Evolutionary conservation across 768 basidiomycete species (phyloP), one percentile per base, ranked within the genome.

Genomic region (Xerocomus spinulosus): DNA sequence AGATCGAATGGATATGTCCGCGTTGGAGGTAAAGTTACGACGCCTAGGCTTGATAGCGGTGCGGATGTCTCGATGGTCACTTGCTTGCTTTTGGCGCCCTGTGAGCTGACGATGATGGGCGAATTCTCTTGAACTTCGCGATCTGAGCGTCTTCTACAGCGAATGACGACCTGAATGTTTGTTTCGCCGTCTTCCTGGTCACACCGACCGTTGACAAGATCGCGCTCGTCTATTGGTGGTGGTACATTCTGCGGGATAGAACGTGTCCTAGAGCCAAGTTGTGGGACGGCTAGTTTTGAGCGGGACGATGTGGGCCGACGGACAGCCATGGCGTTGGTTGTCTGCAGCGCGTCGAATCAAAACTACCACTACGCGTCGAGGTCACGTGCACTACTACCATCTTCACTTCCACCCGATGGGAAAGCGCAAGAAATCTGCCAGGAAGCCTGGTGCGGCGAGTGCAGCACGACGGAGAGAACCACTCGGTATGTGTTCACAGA

Each of bases 1-100:
- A 87, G 73, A 68, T 97, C 94, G 66, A 96, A 99, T 4, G 89
- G 85, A 67, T 97, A 99, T 2, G 90, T 95, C 43, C 87, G 74
- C 3, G 83, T 80, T 10, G 86, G 86, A 20, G 89, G 78, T n/a
- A 83, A 71, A 5, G 81, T 82, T 12, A 87, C 74, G 36, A 90
- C 58, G n/a, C 88, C 88, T 6, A 92, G 64, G 48, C 79, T 84
- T 3, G 85, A 83, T 2, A 78, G 65, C 0, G 87, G 84, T 2
- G 79, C 60, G 4, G 85, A 79, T 0, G 87, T 85, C 67, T 95
- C 88, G 59, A 96, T 83, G 9, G 84, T 85, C 35, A 95, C 76
- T 30, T 87, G 78, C 51, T 83, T 82, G 48, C 80, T 78, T 54
- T 83, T 83, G 18, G 92, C 78, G 32, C 91, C 91, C 24, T 76